Evolutionary conservation across 1,139 yeast species (phyloP).

Genomic region (Torulaspora pretoriensis): DNA sequence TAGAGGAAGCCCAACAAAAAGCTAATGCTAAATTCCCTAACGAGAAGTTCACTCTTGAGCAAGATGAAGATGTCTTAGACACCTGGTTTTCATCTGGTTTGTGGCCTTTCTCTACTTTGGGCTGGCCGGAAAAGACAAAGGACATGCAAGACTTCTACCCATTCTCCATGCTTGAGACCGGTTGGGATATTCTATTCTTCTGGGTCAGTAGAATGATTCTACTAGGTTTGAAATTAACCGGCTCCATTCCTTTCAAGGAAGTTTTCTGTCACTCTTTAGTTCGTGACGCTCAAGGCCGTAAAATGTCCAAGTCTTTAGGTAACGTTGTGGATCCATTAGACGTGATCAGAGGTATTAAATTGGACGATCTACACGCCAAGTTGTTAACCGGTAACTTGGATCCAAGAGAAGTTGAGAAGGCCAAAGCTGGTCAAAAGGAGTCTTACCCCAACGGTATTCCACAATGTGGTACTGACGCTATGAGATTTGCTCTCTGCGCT

Average conservation of each 20-base stretch:
- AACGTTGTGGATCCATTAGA: constrained; percentile 95
- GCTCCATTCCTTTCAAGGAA: constrained; percentile 87
- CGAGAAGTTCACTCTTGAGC: constrained; percentile 69
- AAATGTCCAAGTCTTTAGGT: constrained; percentile 97
- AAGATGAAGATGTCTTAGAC: constrained; percentile 97
- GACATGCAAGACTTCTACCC: constrained; percentile 83
- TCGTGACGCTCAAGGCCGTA: constrained; percentile 98
- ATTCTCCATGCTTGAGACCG: constrained; percentile 92
- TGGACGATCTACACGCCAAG: constrained; percentile 76
- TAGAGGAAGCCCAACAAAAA: constrained; percentile 79
- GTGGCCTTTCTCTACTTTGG: constrained; percentile 96
- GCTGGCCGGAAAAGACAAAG: constrained; percentile 82
- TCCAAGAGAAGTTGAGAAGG: constrained; percentile 81
- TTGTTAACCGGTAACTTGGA: constrained; percentile 80
- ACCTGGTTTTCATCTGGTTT: constrained; percentile 98
- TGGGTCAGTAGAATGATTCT: constrained; percentile 98
- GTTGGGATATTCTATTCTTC: constrained; percentile 98
- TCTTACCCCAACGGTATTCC: constrained; percentile 98
- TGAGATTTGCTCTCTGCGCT: constrained; percentile 97
- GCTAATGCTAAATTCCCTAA: constrained; percentile 72
- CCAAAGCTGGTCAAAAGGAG: constrained; percentile 80
- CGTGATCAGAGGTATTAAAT: constrained; percentile 81
- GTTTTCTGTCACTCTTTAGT: constrained; percentile 98
- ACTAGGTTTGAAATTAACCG: constrained; percentile 85
- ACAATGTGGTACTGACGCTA: constrained; percentile 98